Conservation (phyloP, 2,329 filamentous ascomycete genomes). For the Fusarium pilosicola region DNA sequence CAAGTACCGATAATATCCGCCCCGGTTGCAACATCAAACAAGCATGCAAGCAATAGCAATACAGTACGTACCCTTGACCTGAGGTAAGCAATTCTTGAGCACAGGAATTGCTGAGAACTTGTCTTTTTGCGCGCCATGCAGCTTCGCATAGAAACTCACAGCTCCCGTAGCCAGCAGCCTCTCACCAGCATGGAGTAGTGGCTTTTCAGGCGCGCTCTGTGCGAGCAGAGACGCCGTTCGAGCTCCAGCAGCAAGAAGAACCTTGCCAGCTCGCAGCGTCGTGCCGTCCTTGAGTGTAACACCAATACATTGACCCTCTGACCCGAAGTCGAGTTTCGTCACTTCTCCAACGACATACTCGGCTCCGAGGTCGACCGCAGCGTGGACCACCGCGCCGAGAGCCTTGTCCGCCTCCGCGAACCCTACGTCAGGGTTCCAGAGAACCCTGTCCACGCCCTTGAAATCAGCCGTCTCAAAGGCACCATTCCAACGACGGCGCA, state of each 20-base stretch:
- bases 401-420: slow-evolving; percentile 69
- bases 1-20: slow-evolving; percentile 19
- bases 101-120: slow-evolving; percentile 63
- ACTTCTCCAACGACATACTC: slow-evolving; percentile 65
- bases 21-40: background rate
- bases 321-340: slow-evolving; percentile 57
- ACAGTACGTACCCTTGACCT: slow-evolving; percentile 54
- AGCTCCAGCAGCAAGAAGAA: slow-evolving; percentile 66
- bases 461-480: slow-evolving; percentile 68
- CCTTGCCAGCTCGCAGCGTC: slow-evolving; percentile 60
- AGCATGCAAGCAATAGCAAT: background rate
- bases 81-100: slow-evolving; percentile 56
- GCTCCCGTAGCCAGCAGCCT: slow-evolving; percentile 67
- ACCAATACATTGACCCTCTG: slow-evolving; percentile 58
- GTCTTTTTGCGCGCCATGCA: slow-evolving; percentile 56
- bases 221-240: slow-evolving; percentile 65
- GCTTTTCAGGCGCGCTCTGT: slow-evolving; percentile 59
- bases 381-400: slow-evolving; percentile 63
- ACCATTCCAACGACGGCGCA: slow-evolving; percentile 64
- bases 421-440: slow-evolving; percentile 67
- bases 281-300: slow-evolving; percentile 59
- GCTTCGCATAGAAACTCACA: slow-evolving; percentile 54
- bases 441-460: slow-evolving; percentile 62
- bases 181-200: slow-evolving; percentile 62
- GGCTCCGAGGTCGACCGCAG: slow-evolving; percentile 62